These are phyloP conservation scores for Agastache rugosa DNA, from an alignment of 257 asterid genomes.

Conservation along the genomic window DNA sequence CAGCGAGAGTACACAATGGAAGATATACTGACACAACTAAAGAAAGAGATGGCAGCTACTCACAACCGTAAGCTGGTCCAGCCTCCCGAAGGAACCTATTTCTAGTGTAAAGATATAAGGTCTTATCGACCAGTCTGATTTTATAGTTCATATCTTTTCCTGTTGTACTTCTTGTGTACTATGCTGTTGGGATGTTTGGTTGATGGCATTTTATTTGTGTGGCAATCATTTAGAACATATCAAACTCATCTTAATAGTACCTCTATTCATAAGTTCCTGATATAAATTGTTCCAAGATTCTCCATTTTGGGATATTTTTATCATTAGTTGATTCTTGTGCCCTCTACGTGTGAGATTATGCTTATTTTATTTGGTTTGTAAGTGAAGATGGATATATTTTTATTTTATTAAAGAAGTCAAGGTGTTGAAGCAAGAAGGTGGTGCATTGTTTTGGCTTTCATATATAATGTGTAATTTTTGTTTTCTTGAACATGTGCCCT, in stretches of 20 bases:
- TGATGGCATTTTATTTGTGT: slow-evolving; percentile 31
- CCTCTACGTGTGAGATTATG: not conserved
- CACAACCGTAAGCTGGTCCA: slow-evolving; percentile 51
- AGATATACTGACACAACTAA: slow-evolving; percentile 42
- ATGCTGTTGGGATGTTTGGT: slow-evolving; percentile 30
- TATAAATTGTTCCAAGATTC: not conserved
- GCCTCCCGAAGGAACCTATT: slow-evolving; percentile 91
- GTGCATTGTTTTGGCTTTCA: not conserved
- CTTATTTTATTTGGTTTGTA: not conserved
- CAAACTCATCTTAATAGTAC: not conserved
- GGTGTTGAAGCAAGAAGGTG: not conserved
- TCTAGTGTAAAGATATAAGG: slow-evolving; percentile 51
- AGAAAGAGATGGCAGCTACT: slow-evolving; percentile 50
- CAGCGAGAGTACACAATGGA: slow-evolving; percentile 78
- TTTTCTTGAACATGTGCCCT: too few relatives aligned
- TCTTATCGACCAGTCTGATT: slow-evolving; percentile 33
- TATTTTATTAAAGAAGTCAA: not conserved
- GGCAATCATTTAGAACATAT: slow-evolving; percentile 26
- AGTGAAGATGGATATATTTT: not conserved
- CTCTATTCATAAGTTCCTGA: not conserved
- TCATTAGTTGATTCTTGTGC: not conserved
- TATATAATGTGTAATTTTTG: too few relatives aligned
- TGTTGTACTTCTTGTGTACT: slow-evolving; percentile 35
- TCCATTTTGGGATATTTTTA: not conserved
- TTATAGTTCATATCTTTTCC: slow-evolving; percentile 30